Evolutionary conservation across 257 asterid genomes (phyloP), one percentile per base, ranked within the genome.

Genomic region (Ilex asprella): DNA sequence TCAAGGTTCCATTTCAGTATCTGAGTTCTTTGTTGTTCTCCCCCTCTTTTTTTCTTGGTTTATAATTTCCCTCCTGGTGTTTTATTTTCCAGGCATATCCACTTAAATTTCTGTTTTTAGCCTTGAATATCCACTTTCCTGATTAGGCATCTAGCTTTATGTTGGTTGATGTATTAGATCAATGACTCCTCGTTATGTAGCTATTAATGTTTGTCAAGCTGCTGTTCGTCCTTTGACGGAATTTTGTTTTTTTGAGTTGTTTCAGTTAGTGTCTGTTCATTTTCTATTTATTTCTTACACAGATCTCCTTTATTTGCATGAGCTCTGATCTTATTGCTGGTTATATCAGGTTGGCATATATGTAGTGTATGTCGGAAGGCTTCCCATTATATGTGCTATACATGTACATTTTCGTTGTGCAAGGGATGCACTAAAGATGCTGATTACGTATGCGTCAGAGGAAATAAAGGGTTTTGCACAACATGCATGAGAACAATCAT

Each of bases 281-380:
- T 32, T 55, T 13, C 39, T 44, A 35, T 31, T 21, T 29, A 2
- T 29, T 35, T 63, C 2, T 35, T 60, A 27, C 6, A 12, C 31
- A 2, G 5, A 8, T 70, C 39, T 52, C 47, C 30, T 35, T 50
- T 49, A 15, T 50, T 43, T 27, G 15, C 29, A 21, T n/a, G 65
- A 76, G 76, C 31, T 61, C 59, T 60, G 65, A 63, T 61, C 59
- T 60, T 62, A 63, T 59, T 54, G 51, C 63, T 68, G 64, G 58
- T 81, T 46, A 14, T 46, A 79, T 69, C 95, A 93, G 99, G 99
- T 68, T 93, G 99, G 99, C 99, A 93, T 80, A 93, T 93, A 68
- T 93, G 99, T 69, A 93, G 91, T 69, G 89, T 75, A 67, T 93
- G 99, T 66, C 78, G 73, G 69, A 93, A 82, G 80, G 51, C 85